A percentile compares a stretch with the other conserved stretches of the same genome.
Conservation (phyloP, 2,329 filamentous ascomycete species). For the Ceratocystis cubensis region DNA sequence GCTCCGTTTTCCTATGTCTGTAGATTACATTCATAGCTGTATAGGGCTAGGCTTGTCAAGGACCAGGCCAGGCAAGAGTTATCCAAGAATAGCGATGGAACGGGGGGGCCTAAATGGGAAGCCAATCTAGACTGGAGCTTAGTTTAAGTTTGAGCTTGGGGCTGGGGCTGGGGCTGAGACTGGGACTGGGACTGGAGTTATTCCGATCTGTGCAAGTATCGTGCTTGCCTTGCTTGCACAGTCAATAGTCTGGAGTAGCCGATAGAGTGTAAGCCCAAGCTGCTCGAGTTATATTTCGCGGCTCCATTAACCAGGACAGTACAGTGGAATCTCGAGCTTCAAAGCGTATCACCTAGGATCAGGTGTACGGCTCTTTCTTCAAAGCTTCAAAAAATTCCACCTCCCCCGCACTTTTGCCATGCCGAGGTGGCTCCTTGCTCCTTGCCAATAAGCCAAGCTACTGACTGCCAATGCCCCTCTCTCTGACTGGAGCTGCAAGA, state of each 20-base stretch:
- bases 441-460: background rate
- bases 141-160: background rate
- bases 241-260: too few species aligned
- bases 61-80: background rate
- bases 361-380: background rate
- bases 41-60: background rate
- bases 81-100: background rate
- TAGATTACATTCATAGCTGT: background rate
- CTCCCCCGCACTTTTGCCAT: conserved; percentile 7
- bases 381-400: conserved; percentile 3
- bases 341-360: background rate
- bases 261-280: too few species aligned
- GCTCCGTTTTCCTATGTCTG: background rate
- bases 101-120: background rate
- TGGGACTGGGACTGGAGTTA: background rate
- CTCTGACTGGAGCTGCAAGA: background rate
- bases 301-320: background rate
- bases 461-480: background rate
- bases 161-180: background rate
- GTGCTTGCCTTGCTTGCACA: background rate
- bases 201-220: background rate
- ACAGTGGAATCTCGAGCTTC: background rate
- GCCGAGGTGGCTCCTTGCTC: conserved; percentile 5
- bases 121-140: background rate
- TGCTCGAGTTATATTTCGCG: background rate